Percentiles rank a stretch among this genome's conserved stretches.
Evolutionary conservation across 208 protist species (phyloP).

Genomic region (Crithidia brevicula): DNA sequence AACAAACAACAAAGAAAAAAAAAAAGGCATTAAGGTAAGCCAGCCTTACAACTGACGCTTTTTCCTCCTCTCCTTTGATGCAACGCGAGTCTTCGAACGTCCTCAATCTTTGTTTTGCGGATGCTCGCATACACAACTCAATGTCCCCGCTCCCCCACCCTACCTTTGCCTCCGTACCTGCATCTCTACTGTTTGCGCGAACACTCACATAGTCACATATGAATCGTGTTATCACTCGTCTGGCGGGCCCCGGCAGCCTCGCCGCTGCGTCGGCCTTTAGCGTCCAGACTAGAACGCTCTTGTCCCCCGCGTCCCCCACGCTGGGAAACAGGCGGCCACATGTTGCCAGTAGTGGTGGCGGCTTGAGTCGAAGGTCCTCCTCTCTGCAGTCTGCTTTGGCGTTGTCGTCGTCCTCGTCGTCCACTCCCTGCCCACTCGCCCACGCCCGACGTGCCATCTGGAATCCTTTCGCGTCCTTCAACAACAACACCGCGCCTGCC

Average conservation of each 20-base stretch:
- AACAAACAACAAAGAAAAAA: no score
- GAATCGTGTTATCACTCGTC: neutral
- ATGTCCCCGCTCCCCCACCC: no score
- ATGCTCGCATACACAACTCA: no score
- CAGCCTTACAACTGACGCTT: no score
- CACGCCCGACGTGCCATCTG: constrained; percentile 41
- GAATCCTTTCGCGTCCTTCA: constrained; percentile 46
- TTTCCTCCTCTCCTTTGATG: neutral
- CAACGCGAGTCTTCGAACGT: no score
- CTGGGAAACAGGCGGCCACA: no score
- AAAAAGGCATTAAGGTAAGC: no score
- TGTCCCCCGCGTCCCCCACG: neutral
- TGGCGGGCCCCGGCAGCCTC: neutral
- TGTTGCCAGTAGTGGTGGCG: no score
- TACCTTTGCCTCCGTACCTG: neutral
- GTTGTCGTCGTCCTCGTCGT: neutral
- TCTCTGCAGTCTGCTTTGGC: neutral
- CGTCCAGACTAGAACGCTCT: neutral
- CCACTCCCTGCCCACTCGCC: neutral
- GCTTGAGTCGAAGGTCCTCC: neutral
- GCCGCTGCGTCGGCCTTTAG: neutral
- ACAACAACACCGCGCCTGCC: neutral
- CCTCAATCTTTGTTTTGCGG: no score
- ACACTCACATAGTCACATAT: neutral
- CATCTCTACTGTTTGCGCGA: neutral